Percentiles rank a stretch among this genome's conserved stretches.
Conservation (phyloP, 2,329 filamentous ascomycete genomes). For the Alternaria tenuissima region DNA sequence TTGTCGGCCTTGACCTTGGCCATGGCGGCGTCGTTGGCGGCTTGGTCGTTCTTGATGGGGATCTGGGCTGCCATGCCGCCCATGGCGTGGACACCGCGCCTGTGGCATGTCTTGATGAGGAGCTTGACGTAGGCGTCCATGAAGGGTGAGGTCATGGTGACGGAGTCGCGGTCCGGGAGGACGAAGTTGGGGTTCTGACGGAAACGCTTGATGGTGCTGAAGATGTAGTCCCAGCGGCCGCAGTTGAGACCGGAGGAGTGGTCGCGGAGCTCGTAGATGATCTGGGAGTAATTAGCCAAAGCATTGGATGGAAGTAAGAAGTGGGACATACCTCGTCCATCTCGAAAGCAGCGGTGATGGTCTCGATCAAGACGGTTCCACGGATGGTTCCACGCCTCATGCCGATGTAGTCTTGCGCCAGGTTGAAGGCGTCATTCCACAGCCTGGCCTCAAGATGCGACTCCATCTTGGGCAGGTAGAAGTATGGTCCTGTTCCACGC, state of each 20-base stretch:
- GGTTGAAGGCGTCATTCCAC: conserved; percentile 98
- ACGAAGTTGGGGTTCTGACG: conserved; percentile 92
- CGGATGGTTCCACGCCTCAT: conserved; percentile 92
- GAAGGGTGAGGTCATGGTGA: conserved; percentile 98
- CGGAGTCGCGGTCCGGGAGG: conserved; percentile 85
- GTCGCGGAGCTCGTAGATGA: conserved; percentile 98
- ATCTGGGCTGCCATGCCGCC: conserved; percentile 99
- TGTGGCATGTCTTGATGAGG: conserved; percentile 97
- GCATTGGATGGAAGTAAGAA: background rate
- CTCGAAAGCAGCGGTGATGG: conserved; percentile 96
- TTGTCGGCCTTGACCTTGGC: conserved; percentile 92
- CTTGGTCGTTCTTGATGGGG: conserved; percentile 93
- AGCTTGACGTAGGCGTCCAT: conserved; percentile 98
- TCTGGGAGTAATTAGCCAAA: conserved; percentile 57
- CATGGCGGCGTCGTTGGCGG: conserved; percentile 94
- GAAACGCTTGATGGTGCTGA: conserved; percentile 99
- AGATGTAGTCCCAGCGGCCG: conserved; percentile 99
- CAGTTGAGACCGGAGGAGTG: conserved; percentile 98
- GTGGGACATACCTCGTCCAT: conserved; percentile 80
- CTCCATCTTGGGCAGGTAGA: conserved; percentile 98
- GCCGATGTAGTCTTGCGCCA: conserved; percentile 90
- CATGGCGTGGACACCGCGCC: conserved; percentile 97
- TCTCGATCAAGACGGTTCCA: conserved; percentile 95
- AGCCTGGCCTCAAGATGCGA: conserved; percentile 95
- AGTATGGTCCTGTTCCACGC: conserved; percentile 90